Conservation (phyloP, 176 grass and related monocot species). For the Poa pratensis region DNA sequence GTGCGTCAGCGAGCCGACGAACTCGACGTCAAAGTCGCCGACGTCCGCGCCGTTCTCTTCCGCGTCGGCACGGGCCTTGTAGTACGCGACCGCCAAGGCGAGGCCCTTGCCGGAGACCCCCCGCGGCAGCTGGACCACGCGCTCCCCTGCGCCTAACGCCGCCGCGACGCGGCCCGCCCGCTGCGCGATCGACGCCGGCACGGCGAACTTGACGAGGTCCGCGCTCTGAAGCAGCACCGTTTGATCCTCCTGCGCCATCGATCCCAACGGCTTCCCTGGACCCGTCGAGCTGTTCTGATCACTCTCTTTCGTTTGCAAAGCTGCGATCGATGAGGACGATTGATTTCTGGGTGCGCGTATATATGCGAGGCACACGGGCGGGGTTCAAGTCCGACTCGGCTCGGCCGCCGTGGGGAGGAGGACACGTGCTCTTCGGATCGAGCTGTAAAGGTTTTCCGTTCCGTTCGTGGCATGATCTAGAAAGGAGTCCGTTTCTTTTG, state of each 20-base stretch:
- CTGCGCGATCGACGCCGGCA: neutral
- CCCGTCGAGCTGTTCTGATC: no score
- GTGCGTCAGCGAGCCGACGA: conserved; percentile 36
- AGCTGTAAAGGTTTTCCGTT: neutral
- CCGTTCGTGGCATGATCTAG: neutral
- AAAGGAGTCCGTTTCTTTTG: neutral
- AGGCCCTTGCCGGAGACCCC: conserved; percentile 29
- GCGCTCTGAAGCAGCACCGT: conserved; percentile 45
- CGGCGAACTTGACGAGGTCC: conserved; percentile 31
- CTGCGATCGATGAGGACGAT: neutral
- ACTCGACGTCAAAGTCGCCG: neutral
- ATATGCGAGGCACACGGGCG: neutral
- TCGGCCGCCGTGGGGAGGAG: neutral
- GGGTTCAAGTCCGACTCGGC: conserved; percentile 13
- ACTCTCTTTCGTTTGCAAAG: no score
- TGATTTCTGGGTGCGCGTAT: neutral
- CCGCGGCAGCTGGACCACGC: conserved; percentile 42
- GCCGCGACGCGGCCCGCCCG: conserved; percentile 22
- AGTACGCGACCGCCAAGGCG: conserved; percentile 42
- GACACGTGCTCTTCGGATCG: neutral
- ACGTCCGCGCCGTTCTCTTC: neutral
- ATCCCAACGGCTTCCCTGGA: no score
- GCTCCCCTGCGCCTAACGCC: neutral
- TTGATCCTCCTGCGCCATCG: neutral
- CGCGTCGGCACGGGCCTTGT: conserved; percentile 7